Conservation (phyloP, 108 stramenopile genomes). For the Skeletonema marinoi region DNA sequence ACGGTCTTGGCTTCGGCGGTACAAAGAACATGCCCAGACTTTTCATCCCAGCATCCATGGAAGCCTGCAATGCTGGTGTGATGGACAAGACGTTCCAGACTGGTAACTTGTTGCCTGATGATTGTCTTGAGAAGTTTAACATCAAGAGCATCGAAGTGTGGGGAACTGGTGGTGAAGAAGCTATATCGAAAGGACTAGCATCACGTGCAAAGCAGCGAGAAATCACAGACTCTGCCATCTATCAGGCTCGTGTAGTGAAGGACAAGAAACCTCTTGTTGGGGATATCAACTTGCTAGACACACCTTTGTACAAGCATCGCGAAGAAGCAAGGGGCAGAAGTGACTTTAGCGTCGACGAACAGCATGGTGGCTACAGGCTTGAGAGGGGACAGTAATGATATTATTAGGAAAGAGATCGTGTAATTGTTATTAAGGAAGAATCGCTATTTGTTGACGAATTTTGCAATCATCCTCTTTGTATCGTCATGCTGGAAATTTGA, state of each 20-base stretch:
- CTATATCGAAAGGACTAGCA: conserved; percentile 33
- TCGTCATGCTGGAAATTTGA: conserved; percentile 59
- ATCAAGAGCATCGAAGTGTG: conserved; percentile 50
- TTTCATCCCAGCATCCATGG: conserved; percentile 47
- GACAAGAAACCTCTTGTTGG: conserved; percentile 37
- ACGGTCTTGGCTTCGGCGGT: conserved; percentile 50
- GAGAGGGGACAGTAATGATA: conserved; percentile 31
- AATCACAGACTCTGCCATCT: conserved; percentile 38
- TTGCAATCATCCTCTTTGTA: conserved; percentile 56
- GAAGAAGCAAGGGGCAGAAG: conserved; percentile 40
- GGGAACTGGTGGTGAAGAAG: conserved; percentile 42
- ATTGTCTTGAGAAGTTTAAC: conserved; percentile 44
- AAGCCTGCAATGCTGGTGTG: conserved; percentile 42
- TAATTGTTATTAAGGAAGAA: not conserved
- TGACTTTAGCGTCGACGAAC: conserved; percentile 40
- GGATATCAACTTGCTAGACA: conserved; percentile 47
- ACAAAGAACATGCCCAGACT: conserved; percentile 40
- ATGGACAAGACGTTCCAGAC: conserved; percentile 47
- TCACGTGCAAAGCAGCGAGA: conserved; percentile 26
- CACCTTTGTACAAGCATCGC: conserved; percentile 40
- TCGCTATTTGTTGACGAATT: conserved; percentile 58
- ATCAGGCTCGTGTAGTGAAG: conserved; percentile 39
- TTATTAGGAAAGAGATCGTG: not conserved
- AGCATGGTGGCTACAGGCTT: conserved; percentile 50
- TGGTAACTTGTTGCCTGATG: conserved; percentile 37